phyloP scores from a whole-genome alignment of 306 rosid species.

The Pyrus betulifolia region DNA sequence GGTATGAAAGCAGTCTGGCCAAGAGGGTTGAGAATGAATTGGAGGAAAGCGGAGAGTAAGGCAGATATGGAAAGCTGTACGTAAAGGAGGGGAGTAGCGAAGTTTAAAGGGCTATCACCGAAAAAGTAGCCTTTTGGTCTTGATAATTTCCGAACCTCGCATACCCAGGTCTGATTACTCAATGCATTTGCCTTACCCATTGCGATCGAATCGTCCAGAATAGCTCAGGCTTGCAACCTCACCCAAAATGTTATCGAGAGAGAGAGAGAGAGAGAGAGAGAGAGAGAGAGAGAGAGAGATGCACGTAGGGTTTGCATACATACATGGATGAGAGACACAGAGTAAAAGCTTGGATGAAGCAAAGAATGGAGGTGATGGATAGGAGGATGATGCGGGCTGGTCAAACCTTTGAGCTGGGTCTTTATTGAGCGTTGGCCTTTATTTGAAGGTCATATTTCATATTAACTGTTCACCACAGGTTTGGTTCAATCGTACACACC shows the following conservation, averaged over 20 bases:
- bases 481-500: neutral
- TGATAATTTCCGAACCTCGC: neutral
- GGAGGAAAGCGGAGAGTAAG: conserved; percentile 17
- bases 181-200: neutral
- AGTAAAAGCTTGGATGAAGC: neutral
- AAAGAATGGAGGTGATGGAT: conserved; percentile 2
- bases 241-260: neutral
- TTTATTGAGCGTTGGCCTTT: neutral
- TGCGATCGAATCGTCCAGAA: neutral
- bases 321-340: neutral
- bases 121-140: conserved; percentile 30
- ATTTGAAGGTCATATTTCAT: neutral
- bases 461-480: neutral
- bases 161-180: conserved; percentile 19
- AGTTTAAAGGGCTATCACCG: conserved; percentile 32
- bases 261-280: neutral
- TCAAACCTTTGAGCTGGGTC: neutral
- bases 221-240: neutral
- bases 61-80: conserved; percentile 31
- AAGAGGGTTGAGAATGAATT: conserved; percentile 35
- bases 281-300: neutral
- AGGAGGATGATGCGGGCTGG: conserved; percentile 15
- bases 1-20: conserved; percentile 41
- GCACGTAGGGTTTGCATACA: neutral
- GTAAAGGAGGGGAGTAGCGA: conserved; percentile 8